Evolutionary conservation across 495 filamentous ascomycete species (phyloP).

Genomic region (Neurospora sublineolata): DNA sequence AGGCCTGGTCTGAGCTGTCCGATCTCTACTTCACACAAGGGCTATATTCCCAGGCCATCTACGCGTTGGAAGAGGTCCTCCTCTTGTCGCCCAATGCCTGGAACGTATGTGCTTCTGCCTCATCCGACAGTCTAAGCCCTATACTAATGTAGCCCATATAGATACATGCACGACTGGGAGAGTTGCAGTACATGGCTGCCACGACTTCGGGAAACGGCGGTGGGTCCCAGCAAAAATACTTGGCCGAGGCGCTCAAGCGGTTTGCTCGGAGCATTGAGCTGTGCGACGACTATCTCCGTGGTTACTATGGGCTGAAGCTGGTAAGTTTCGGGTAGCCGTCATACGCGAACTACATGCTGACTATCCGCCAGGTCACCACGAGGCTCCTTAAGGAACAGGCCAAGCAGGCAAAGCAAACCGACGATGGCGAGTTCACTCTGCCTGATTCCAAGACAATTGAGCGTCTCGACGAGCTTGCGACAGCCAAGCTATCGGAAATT

Average conservation of each 20-base stretch:
- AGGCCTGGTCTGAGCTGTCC: constrained; percentile 87
- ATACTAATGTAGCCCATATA: constrained; percentile 28
- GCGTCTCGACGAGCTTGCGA: constrained; percentile 61
- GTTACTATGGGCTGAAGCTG: constrained; percentile 80
- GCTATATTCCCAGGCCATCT: constrained; percentile 70
- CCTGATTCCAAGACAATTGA: constrained; percentile 45
- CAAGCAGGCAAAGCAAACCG: constrained; percentile 24
- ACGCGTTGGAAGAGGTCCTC: constrained; percentile 81
- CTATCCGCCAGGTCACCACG: constrained; percentile 24
- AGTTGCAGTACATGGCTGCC: constrained; percentile 62
- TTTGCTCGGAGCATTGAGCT: constrained; percentile 88
- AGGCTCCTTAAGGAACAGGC: constrained; percentile 23
- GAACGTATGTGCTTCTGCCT: constrained; percentile 53
- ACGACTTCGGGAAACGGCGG: constrained; percentile 32
- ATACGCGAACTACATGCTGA: constrained; percentile 6
- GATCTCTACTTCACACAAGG: constrained; percentile 73
- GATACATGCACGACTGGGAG: constrained; percentile 81
- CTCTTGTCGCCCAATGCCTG: constrained; percentile 86
- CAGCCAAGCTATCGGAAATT: constrained; percentile 63
- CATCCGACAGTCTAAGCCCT: constrained; percentile 6
- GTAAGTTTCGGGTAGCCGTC: constrained; percentile 34
- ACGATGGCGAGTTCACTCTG: constrained; percentile 29
- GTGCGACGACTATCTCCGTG: constrained; percentile 83
- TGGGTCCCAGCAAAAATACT: constrained; percentile 34
- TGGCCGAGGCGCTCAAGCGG: constrained; percentile 63